Base-by-base conservation (phyloP, 1,139 yeast species). In the Pichia sp. region DNA sequence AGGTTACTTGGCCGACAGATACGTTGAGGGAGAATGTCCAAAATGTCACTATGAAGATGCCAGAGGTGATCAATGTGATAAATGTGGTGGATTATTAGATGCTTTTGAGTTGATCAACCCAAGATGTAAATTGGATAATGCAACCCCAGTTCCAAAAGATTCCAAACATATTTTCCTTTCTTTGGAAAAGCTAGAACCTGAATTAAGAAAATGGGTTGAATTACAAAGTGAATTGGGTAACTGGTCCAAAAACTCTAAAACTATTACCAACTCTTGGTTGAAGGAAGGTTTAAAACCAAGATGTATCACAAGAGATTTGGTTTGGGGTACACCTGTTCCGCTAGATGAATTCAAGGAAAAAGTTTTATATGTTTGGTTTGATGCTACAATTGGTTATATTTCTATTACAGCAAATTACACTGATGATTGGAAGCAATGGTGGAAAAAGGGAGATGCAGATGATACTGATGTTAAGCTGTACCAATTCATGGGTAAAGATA, bases 401-500 rank as follows among this genome's bases (percentile, higher is more conserved):
- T 87, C 97, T 44, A 92, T 92, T 59, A 94, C 99, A 37, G 97
- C 97, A 33, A 85, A 84, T 65, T 94, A 90, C 67, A 75, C 85
- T 48, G 77, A 77, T 28, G 85, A 90, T 77, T 79, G 87, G 76
- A 62, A 75, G 59, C 85, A 95, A 94, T 92, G 99, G 99, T 83
- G 79, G 67, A 73, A 85, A 61, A 95, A 95, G 27, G 44, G 42
- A 26, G 29, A 41, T 33, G 31, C 40, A 2, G 88, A 88, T 46
- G 67, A 80, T 44, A 43, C 38, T 11, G 56, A 76, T 55, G 96
- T 92, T 52, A 71, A 85, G 55, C 71, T 94, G 54, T 88, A 85
- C 65, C 98, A 92, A 71, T 92, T 92, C 65, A 92, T 92, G 99
- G 99, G 99, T 69, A 92, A 92, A 68, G 99, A 92, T 66, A 92